These are phyloP conservation scores for Saxophila tyrrhenica DNA, from an alignment of 495 filamentous ascomycete species.

Conservation along the genomic window DNA sequence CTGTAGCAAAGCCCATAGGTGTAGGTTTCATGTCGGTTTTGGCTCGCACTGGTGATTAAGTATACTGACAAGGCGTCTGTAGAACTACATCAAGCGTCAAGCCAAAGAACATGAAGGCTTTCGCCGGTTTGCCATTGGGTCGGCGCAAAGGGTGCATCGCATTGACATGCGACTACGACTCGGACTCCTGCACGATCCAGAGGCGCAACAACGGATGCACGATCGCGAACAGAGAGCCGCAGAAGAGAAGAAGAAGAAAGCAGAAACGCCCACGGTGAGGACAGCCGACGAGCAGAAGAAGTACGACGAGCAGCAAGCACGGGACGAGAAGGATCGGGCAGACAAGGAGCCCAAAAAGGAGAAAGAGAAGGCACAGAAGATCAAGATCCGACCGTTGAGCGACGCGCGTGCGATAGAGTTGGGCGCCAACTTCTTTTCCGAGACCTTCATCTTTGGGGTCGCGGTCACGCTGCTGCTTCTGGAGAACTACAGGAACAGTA, in stretches of 20 bases:
- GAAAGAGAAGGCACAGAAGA: slow-evolving; percentile 21
- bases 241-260: slow-evolving; percentile 43
- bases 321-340: slow-evolving; percentile 31
- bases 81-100: slow-evolving; percentile 92
- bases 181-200: slow-evolving; percentile 68
- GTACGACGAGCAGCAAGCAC: slow-evolving; percentile 25
- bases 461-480: slow-evolving; percentile 68
- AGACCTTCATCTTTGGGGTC: slow-evolving; percentile 77
- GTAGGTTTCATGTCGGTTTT: slow-evolving; percentile 34
- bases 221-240: slow-evolving; percentile 37
- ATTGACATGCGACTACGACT: slow-evolving; percentile 88
- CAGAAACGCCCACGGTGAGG: slow-evolving; percentile 66
- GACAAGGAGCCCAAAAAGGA: slow-evolving; percentile 41
- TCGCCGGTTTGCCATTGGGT: slow-evolving; percentile 54
- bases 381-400: slow-evolving; percentile 60
- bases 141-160: slow-evolving; percentile 81
- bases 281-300: slow-evolving; percentile 60
- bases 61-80: too few species aligned
- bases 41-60: slow-evolving; percentile 13
- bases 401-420: slow-evolving; percentile 92
- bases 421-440: slow-evolving; percentile 88
- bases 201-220: slow-evolving; percentile 44
- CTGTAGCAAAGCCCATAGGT: slow-evolving; percentile 61
- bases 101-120: slow-evolving; percentile 91
- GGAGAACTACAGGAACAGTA: slow-evolving; percentile 61